Base-by-base conservation (phyloP, 192 early-diverging fungal species). In the Backusella tuberculispora region DNA sequence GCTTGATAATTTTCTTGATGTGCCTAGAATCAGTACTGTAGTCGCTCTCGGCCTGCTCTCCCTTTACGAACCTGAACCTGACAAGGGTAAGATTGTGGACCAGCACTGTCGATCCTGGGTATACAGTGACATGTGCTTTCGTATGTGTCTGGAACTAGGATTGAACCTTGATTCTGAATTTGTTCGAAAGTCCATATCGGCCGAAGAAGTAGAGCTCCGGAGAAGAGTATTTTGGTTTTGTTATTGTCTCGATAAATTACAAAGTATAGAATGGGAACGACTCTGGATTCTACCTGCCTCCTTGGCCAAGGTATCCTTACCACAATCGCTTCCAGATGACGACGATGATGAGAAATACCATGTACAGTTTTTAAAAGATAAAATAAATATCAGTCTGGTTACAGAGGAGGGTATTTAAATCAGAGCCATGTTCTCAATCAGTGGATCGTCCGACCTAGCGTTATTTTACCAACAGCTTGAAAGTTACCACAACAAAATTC, bases 221-320 rank as follows among this genome's bases (percentile, higher is more conserved):
- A 47, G 71, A 40, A 34, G 76, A 29, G 64, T 78, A 13, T 72
- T 78, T 15, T 78, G 76, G 76, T 71, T 50, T 4, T 78, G 76
- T 48, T 78, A 73, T 21, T 78, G 71, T 60, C 38, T 78, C 1
- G 76, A 78, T 66, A 78, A 78, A n/a, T 13, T 66, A 6, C 76
- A 73, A 43, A 78, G 76, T 38, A 40, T 56, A 19, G 63, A 48
- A 40, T 65, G 44, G 15, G 45, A 73, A 44, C 38, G 76, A 3
- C 26, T 66, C 38, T 78, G 76, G 71, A 78, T 72, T 46, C 46
- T 78, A 0, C 64, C 46, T 67, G 37, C n/a, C 7, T 40, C 29
- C 8, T 19, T 67, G 38, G 66, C 41, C 6, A 29, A 37, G 17
- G 37, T 67, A 4, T 67, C 29, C 40, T 13, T 67, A 19, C 65